phyloP scores from a whole-genome alignment of 176 grass and related monocot species.

The Elaeis guineensis region DNA sequence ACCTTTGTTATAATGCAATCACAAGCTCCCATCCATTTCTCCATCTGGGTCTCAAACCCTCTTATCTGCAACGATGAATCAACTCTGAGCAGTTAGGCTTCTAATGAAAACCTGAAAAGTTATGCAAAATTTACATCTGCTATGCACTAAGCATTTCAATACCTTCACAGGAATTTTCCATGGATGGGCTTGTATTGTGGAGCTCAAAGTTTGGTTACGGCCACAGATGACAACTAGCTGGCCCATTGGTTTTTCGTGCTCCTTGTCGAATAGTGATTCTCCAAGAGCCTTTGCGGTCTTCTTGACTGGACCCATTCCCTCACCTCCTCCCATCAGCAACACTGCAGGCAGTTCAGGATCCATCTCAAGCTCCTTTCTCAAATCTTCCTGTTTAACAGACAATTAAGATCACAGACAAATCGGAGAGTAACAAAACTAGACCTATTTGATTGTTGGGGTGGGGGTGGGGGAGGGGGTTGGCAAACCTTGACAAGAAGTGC shows the following conservation, averaged over 20 bases:
- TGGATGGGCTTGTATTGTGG: conserved; percentile 49
- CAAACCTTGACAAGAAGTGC: conserved; percentile 85
- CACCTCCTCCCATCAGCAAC: conserved; percentile 92
- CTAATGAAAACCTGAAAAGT: neutral
- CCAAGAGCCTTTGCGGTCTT: conserved; percentile 88
- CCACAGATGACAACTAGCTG: conserved; percentile 95
- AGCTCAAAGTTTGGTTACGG: conserved; percentile 76
- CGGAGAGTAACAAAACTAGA: too few species aligned
- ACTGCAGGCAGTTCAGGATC: conserved; percentile 84
- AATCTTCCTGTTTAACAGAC: conserved; percentile 38
- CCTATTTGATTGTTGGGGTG: too few species aligned
- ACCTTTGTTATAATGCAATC: conserved; percentile 99
- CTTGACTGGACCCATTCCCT: conserved; percentile 99
- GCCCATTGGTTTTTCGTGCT: conserved; percentile 65
- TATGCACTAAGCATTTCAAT: neutral
- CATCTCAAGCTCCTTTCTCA: conserved; percentile 79
- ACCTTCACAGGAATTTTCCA: conserved; percentile 98
- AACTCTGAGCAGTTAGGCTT: neutral
- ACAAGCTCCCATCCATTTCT: conserved; percentile 99
- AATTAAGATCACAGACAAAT: neutral
- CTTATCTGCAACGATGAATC: conserved; percentile 46
- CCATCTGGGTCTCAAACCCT: conserved; percentile 99
- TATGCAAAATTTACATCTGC: too few species aligned
- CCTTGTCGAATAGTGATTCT: conserved; percentile 70
- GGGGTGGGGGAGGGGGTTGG: too few species aligned